Evolutionary conservation across 2,329 filamentous ascomycete genomes (phyloP).

Genomic region (Aspergillus tanneri): DNA sequence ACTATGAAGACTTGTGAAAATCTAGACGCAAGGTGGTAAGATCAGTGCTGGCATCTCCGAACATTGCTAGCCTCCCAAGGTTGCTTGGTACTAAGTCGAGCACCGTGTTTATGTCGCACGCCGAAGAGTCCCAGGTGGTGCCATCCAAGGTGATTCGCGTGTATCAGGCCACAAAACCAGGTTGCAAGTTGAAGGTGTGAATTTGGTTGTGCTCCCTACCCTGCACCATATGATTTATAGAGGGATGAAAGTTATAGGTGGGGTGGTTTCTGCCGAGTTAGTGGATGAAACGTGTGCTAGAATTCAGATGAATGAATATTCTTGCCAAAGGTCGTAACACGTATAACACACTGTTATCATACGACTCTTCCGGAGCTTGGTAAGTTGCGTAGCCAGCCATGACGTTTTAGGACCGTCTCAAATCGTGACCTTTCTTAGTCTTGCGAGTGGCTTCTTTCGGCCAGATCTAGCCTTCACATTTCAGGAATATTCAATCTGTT

Average conservation of each 20-base stretch:
- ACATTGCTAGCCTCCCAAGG: conserved; percentile 59
- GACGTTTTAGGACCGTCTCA: no score
- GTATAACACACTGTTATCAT: no score
- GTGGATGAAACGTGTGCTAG: conserved; percentile 39
- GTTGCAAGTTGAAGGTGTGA: conserved; percentile 50
- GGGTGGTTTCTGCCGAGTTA: conserved; percentile 56
- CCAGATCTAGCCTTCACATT: no score
- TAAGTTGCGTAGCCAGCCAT: no score
- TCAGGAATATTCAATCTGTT: no score
- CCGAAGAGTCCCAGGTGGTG: conserved; percentile 35
- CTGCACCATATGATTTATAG: conserved; percentile 57
- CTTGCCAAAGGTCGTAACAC: no score
- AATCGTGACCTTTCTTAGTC: no score
- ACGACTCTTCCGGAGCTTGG: no score
- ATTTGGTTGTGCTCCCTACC: conserved; percentile 59
- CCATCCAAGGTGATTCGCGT: conserved; percentile 25
- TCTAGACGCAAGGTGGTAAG: conserved; percentile 19
- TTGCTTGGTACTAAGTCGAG: conserved; percentile 52
- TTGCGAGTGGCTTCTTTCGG: no score
- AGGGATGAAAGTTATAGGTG: conserved; percentile 57
- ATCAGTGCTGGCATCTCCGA: conserved; percentile 53
- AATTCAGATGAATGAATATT: no score
- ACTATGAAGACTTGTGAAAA: conserved; percentile 36
- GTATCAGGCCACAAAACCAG: conserved; percentile 40
- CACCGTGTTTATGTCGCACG: conserved; percentile 47